These are phyloP conservation scores for Aspergillus leporis DNA, from an alignment of 495 filamentous ascomycete species.

Conservation along the genomic window DNA sequence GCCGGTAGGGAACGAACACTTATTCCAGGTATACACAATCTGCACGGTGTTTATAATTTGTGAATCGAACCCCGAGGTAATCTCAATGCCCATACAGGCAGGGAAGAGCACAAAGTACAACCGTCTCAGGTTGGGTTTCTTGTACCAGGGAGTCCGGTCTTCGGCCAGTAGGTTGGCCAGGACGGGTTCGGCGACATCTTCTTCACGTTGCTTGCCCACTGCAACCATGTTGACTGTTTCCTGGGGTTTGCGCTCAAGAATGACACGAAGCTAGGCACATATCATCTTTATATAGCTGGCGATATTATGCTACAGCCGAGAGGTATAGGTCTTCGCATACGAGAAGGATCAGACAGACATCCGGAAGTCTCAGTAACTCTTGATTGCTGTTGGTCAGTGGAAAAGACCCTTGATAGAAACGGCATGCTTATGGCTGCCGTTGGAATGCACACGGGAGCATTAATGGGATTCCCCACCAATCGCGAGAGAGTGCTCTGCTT, in stretches of 20 bases:
- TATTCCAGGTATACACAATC: constrained; percentile 56
- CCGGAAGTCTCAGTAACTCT: not conserved
- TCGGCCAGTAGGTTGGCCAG: constrained; percentile 24
- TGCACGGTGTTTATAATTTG: constrained; percentile 72
- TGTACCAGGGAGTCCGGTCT: constrained; percentile 52
- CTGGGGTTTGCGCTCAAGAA: not conserved
- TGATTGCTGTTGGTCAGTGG: not conserved
- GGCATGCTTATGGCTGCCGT: not conserved
- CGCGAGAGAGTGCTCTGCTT: not conserved
- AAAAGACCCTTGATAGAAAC: not conserved
- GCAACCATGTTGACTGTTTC: constrained; percentile 22
- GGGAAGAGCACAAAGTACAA: constrained; percentile 65
- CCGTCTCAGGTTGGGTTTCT: constrained; percentile 59
- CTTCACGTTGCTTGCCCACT: constrained; percentile 31
- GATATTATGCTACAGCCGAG: not conserved
- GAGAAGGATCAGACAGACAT: not conserved
- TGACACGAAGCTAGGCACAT: not conserved
- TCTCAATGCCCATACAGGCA: constrained; percentile 68
- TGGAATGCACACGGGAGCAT: not conserved
- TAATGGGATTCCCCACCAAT: not conserved
- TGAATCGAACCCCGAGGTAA: constrained; percentile 71
- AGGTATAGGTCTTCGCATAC: not conserved
- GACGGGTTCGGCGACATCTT: constrained; percentile 33
- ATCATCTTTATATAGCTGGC: not conserved
- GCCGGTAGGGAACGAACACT: constrained; percentile 40